Percentiles rank a stretch among this genome's conserved stretches.
These are phyloP conservation scores for Metschnikowia continentalis DNA, from an alignment of 805 yeast species.

Conservation along the genomic window DNA sequence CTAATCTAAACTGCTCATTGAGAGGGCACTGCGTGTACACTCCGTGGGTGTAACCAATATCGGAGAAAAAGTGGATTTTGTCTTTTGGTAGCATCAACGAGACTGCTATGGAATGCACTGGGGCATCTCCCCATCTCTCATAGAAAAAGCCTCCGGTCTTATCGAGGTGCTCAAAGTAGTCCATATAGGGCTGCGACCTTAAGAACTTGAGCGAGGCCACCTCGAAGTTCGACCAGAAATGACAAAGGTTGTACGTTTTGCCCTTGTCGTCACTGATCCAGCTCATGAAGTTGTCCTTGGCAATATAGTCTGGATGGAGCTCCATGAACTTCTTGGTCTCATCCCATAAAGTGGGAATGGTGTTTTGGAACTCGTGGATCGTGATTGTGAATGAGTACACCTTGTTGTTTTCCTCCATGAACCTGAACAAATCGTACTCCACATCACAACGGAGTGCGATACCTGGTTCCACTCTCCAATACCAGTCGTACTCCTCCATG, in stretches of 20 bases:
- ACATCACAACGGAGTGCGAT: slow-evolving; percentile 78
- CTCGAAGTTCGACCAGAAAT: slow-evolving; percentile 91
- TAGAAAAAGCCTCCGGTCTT: slow-evolving; percentile 87
- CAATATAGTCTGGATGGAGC: slow-evolving; percentile 56
- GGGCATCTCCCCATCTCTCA: slow-evolving; percentile 95
- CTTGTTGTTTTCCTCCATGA: slow-evolving; percentile 71
- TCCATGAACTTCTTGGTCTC: slow-evolving; percentile 64
- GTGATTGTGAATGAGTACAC: slow-evolving; percentile 86
- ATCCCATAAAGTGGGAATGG: slow-evolving; percentile 84
- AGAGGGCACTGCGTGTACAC: slow-evolving; percentile 83
- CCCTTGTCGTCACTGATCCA: slow-evolving; percentile 71
- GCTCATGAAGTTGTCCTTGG: slow-evolving; percentile 61
- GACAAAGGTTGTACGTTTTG: slow-evolving; percentile 71
- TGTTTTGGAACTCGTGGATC: slow-evolving; percentile 74
- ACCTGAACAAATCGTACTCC: slow-evolving; percentile 80
- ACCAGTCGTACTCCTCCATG: slow-evolving; percentile 75
- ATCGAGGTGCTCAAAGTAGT: slow-evolving; percentile 73
- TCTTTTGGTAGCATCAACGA: slow-evolving; percentile 68
- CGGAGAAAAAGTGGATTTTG: slow-evolving; percentile 73
- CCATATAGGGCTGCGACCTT: slow-evolving; percentile 65
- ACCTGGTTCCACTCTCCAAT: slow-evolving; percentile 95
- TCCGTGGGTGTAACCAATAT: slow-evolving; percentile 78
- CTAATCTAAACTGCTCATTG: slow-evolving; percentile 51
- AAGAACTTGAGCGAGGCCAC: slow-evolving; percentile 70
- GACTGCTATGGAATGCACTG: slow-evolving; percentile 86